Percentiles rank a stretch among this genome's conserved stretches.
phyloP scores from a whole-genome alignment of 331 rosid genomes.

The Phaseolus coccineus region DNA sequence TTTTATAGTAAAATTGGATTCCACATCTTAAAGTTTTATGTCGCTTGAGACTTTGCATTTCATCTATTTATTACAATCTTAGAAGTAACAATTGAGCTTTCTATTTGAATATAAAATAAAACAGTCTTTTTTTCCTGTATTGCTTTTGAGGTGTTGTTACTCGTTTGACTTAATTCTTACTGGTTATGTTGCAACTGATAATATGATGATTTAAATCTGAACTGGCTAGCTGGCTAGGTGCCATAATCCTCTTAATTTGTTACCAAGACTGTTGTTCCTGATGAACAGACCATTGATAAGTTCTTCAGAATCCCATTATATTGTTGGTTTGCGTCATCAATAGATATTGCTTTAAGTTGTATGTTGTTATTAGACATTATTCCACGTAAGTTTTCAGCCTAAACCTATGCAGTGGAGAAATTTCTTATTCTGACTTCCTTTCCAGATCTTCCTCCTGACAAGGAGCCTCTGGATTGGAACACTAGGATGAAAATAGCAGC shows the following conservation, averaged over 20 bases:
- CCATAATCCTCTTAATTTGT: background rate
- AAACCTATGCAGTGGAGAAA: constrained; percentile 15
- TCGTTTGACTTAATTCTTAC: constrained; percentile 12
- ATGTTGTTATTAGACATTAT: constrained; percentile 30
- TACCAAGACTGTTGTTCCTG: background rate
- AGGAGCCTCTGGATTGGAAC: constrained; percentile 96
- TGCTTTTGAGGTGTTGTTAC: background rate
- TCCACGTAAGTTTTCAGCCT: constrained; percentile 3
- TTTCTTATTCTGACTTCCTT: constrained; percentile 41
- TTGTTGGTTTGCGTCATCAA: constrained; percentile 12
- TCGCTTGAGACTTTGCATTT: constrained; percentile 20
- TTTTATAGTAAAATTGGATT: constrained; percentile 12
- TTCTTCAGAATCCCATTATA: background rate
- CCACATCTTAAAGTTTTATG: constrained; percentile 17
- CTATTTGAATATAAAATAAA: background rate
- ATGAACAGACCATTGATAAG: constrained; percentile 16
- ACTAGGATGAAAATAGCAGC: constrained; percentile 99
- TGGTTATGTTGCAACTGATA: constrained; percentile 27
- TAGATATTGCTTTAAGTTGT: constrained; percentile 12
- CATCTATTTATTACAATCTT: background rate
- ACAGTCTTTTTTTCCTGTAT: constrained; percentile 4
- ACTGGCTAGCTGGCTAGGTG: background rate
- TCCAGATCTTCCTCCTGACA: constrained; percentile 83
- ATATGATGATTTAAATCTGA: constrained; percentile 12
- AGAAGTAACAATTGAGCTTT: background rate